Evolutionary conservation across 2,329 filamentous ascomycete genomes (phyloP), one percentile per base, ranked within the genome.

Genomic region (Sporothrix inflata): DNA sequence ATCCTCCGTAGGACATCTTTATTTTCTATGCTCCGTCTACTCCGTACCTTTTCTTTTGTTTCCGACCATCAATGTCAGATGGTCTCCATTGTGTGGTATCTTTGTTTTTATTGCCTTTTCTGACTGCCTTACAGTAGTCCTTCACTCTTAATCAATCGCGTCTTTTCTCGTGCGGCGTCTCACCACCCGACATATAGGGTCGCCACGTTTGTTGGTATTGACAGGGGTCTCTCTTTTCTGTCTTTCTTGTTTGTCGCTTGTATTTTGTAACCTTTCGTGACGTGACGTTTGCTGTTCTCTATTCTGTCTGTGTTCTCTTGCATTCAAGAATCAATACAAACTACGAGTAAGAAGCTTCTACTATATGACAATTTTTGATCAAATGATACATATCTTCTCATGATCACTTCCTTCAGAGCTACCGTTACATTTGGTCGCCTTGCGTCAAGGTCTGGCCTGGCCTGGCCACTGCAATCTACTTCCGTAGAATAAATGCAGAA

Each of bases 21-120:
- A 57, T 57, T 61, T 55, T 61, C 30, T 12, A 21, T 34, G 30
- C 34, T 40, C 57, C 34, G 34, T 21, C 30, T 11, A 40, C 38
- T 40, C 34, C 30, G 57, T 40, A 21, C 19, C 8, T 21, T 40
- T 40, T 38, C 8, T 14, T 61, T 61, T 61, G 34, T 61, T 61
- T 61, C 57, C 57, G 57, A 61, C 57, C 34, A 61, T 61, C 19
- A 61, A 61, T 21, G 4, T 19, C 57, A 61, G 57, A 61, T 30
- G 7, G 8, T 2, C 6, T 4, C 30, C 4, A 8, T 60, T 11
- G 6, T 38, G 1, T 38, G 27, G 19, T 19, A 16, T 34, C 55
- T 60, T 60, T 60, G 8, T 61, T 40, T 21, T 61, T 34, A 40
- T 47, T 47, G 45, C 4, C 45, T 47, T 4, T 4, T 47, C 45